Evolutionary conservation across 2,329 filamentous ascomycete genomes (phyloP), one percentile per base, ranked within the genome.

Genomic region (Amesomyces nigricolor): DNA sequence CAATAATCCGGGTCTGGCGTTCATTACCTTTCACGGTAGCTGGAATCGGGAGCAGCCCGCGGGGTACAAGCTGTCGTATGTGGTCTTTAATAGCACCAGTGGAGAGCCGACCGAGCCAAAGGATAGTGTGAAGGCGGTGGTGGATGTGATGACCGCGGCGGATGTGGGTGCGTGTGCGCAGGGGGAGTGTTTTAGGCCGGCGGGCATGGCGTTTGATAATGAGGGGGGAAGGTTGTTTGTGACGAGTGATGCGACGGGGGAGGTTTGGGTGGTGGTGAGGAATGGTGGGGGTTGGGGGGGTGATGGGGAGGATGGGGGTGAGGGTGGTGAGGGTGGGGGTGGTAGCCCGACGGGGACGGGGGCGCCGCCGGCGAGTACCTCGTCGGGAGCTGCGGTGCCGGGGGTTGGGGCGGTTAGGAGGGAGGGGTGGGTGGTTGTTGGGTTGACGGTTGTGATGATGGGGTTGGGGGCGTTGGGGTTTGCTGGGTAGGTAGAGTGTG

Each of bases 1-100:
- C 9, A 70, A 76, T 40, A 80, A 80, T 37, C 78, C 76, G 22
- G 22, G 22, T 11, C 77, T 74, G 2, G 86, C 85, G 1, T 90
- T 81, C 70, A 72, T 91, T 16, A 75, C 82, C 0, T 88, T 90
- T 70, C 87, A 89, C 67, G 87, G 87, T 13, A 86, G 81, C 68
- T 89, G 86, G 72, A 70, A 76, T 63, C 70, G 72, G 29, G 64
- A 71, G 6, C 62, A 68, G 11, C 73, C 75, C 1, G 68, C 72
- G 0, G 78, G 78, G 37, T 81, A 81, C 67, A 71, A 69, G 54
- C 65, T 81, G 46, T 68, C 71, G 7, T 60, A 64, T 13, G 57
- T 79, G 35, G 48, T 63, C 7, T 81, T 81, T 60, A n/a, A 54
- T 14, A 7, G 11, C 0, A 55, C 59, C 14, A 57, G 68, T 43